Evolutionary conservation across 2,329 filamentous ascomycete species (phyloP).

Genomic region (Ophiocordyceps camponoti-saundersi): DNA sequence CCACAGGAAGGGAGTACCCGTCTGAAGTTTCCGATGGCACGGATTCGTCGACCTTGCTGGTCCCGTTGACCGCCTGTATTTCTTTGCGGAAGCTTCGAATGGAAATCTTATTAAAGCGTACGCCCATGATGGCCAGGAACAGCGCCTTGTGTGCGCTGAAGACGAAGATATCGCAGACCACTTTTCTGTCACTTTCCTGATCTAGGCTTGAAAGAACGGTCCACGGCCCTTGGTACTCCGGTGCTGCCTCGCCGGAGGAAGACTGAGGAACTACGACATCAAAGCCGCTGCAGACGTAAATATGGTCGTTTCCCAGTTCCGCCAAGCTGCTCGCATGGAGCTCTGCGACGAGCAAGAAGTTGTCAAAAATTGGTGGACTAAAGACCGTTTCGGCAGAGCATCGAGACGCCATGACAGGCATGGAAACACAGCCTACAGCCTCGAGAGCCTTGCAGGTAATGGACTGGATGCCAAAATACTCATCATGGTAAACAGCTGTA

Average conservation of each 20-base stretch:
- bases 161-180: neutral
- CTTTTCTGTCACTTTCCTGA: neutral
- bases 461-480: conserved; percentile 1
- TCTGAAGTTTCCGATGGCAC: neutral
- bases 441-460: neutral
- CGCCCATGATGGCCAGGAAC: neutral
- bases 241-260: neutral
- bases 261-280: neutral
- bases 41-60: neutral
- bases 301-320: neutral
- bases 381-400: neutral
- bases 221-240: neutral
- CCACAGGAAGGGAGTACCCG: neutral
- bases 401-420: neutral
- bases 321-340: conserved; percentile 1
- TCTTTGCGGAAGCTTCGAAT: neutral
- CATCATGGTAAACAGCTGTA: neutral
- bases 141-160: neutral
- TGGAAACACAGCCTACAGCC: neutral
- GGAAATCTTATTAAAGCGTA: neutral
- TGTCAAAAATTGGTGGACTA: neutral
- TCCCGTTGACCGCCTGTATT: neutral
- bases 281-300: neutral
- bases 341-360: neutral
- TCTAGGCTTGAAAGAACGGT: neutral